phyloP scores from a whole-genome alignment of 305 asterid genomes.

The Fraxinus sp. region DNA sequence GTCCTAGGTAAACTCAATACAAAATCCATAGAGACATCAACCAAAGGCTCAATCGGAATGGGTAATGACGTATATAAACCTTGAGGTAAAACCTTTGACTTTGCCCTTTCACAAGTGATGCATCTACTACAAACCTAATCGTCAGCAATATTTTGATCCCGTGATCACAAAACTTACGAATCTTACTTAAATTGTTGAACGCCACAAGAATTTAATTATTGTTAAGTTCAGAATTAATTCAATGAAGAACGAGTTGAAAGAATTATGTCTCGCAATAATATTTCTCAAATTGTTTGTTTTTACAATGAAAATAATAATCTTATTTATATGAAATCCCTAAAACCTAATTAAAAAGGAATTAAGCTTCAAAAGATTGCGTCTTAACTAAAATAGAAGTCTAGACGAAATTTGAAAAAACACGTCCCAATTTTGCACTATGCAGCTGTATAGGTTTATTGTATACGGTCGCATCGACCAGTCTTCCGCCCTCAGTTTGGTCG shows the following conservation, averaged over 20 bases:
- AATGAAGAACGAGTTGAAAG: background rate
- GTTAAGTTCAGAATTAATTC: background rate
- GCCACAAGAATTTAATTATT: background rate
- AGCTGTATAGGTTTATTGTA: background rate
- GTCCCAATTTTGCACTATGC: background rate
- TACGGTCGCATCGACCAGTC: background rate
- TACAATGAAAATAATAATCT: background rate
- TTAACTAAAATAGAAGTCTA: too few relatives aligned
- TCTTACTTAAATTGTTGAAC: background rate
- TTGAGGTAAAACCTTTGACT: too few relatives aligned
- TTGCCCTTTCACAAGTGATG: too few relatives aligned
- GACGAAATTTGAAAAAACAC: background rate
- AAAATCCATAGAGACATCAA: too few relatives aligned
- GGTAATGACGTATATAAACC: too few relatives aligned
- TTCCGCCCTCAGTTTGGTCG: background rate
- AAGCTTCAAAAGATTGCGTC: background rate
- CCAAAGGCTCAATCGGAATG: too few relatives aligned
- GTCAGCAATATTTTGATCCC: too few relatives aligned
- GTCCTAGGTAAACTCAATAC: too few relatives aligned
- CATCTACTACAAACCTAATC: background rate
- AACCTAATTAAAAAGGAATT: background rate
- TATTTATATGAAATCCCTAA: background rate
- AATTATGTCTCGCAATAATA: background rate
- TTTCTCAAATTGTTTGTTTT: too few relatives aligned
- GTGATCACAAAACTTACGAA: too few relatives aligned